These are phyloP conservation scores for Gaeumannomyces tritici DNA, from an alignment of 2,329 filamentous ascomycete genomes.

Conservation along the genomic window DNA sequence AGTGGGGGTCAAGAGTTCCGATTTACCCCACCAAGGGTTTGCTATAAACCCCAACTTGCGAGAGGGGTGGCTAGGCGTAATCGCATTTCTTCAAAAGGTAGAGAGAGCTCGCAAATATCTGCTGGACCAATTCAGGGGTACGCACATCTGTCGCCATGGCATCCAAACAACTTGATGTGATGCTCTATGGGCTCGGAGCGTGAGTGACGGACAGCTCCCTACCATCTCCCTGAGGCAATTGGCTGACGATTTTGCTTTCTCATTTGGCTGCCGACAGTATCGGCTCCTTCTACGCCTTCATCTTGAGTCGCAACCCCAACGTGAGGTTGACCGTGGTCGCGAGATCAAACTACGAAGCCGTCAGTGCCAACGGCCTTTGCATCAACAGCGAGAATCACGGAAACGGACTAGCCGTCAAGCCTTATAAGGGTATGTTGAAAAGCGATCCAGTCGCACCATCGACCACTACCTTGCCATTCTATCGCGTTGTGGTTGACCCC, in stretches of 20 bases:
- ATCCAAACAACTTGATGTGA: slow-evolving; percentile 23
- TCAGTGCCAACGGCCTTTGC: slow-evolving; percentile 40
- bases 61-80: no score
- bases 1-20: not conserved
- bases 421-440: slow-evolving; percentile 27
- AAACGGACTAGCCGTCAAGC: slow-evolving; percentile 34
- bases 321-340: slow-evolving; percentile 50
- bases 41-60: not conserved
- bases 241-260: not conserved
- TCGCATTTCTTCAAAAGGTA: no score
- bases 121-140: no score
- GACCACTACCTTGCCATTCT: not conserved
- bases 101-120: no score
- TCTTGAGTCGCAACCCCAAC: slow-evolving; percentile 30
- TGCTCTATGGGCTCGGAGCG: slow-evolving; percentile 45
- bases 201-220: slow-evolving; percentile 20
- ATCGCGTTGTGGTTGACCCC: not conserved
- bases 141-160: not conserved
- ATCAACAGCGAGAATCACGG: slow-evolving; percentile 47
- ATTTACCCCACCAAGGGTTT: not conserved
- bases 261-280: slow-evolving; percentile 25
- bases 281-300: slow-evolving; percentile 48
- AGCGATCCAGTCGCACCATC: not conserved
- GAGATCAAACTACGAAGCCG: slow-evolving; percentile 48
- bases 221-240: not conserved